Base-by-base conservation (phyloP, 2,329 filamentous ascomycete genomes). In the Didymellaceae sp. region DNA sequence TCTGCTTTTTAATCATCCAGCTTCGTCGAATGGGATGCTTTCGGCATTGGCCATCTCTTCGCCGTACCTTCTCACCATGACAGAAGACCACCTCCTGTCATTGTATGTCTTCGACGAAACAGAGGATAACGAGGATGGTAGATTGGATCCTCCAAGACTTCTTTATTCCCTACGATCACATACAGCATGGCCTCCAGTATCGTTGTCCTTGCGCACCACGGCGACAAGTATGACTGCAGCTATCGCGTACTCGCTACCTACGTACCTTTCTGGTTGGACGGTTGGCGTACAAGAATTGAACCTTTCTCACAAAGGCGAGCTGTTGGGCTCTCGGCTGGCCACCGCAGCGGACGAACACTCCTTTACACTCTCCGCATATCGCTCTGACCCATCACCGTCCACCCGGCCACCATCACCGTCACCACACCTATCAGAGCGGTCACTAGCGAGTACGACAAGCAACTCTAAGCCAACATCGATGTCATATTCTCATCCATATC, bases 211-310 rank as follows among this genome's bases (percentile, higher is more conserved):
- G 28, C 85, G 91, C n/a, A 82, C 80, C 20, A 84, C 84, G 11
- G 70, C 82, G 0, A 76, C 78, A 3, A 83, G 82, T 9, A 83
- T 90, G 14, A 82, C 91, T n/a, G 88, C 90, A 2, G 91, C 90
- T 0, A 89, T 97, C 52, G 92, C 90, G 1, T 97, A 96, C 70
- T 89, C 90, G 0, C 85, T 95, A 58, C 86, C 88, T 13, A 88
- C 89, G 2, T 84, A 86, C 61, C 79, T 87, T 3, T 86, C 85
- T 33, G 91, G 91, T 21, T 97, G 92, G 90, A 91, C 89, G 6
- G 82, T 96, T 13, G 92, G 91, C 2, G 84, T 97, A n/a, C 93
- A 97, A 71, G 93, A 97, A 71, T 77, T 97, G 33, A 86, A 88
- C 50, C 80, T 96, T n/a, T 74, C 73, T 25, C 71, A 71, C 41